These are phyloP conservation scores for Suillus alpinus DNA, from an alignment of 768 basidiomycete genomes.

Conservation along the genomic window DNA sequence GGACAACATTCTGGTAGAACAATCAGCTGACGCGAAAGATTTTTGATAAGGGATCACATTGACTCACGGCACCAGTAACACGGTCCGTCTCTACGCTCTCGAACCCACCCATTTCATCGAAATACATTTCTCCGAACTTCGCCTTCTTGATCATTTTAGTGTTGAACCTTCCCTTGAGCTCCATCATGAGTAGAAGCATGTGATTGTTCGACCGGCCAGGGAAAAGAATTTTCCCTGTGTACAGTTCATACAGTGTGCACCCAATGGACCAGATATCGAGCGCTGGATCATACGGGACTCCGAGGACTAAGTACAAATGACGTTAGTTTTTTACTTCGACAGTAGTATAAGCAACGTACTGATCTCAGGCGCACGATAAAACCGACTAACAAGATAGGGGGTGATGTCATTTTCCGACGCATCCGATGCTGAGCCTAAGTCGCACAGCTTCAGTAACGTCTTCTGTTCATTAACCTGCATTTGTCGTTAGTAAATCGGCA, in stretches of 20 bases:
- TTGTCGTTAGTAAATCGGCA: conserved; percentile 15
- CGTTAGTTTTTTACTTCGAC: conserved; percentile 15
- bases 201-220: conserved; percentile 97
- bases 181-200: conserved; percentile 98
- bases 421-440: conserved; percentile 96
- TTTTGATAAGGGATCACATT: conserved; percentile 6
- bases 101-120: conserved; percentile 91
- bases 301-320: conserved; percentile 63
- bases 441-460: conserved; percentile 90
- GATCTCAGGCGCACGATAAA: conserved; percentile 98
- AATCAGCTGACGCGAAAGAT: conserved; percentile 18
- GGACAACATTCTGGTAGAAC: conserved; percentile 65
- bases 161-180: conserved; percentile 92
- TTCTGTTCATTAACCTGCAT: conserved; percentile 90
- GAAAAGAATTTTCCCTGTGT: conserved; percentile 96
- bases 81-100: conserved; percentile 80
- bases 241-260: conserved; percentile 94
- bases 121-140: conserved; percentile 88
- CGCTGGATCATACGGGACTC: conserved; percentile 89
- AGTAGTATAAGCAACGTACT: conserved; percentile 52
- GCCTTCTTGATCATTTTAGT: conserved; percentile 93
- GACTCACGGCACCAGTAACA: conserved; percentile 77
- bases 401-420: conserved; percentile 95
- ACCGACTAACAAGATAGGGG: conserved; percentile 94
- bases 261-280: conserved; percentile 97